Evolutionary conservation across 495 filamentous ascomycete genomes (phyloP).

Genomic region (Talaromyces borbonicus): DNA sequence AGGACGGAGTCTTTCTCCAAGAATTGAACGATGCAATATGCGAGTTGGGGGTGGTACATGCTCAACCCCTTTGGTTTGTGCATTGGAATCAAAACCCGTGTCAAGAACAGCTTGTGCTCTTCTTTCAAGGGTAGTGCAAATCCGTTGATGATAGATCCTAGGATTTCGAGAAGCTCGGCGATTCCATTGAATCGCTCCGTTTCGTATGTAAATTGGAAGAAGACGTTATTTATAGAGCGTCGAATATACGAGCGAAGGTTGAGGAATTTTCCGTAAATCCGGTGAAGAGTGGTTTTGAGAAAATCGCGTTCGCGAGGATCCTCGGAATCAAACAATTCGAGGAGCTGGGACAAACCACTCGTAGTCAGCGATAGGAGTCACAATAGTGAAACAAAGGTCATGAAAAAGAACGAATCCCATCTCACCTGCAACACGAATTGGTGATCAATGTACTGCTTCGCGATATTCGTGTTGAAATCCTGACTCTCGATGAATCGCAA

Average conservation of each 20-base stretch:
- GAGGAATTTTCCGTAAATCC: constrained; percentile 98
- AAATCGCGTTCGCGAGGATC: constrained; percentile 96
- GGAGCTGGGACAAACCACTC: no score
- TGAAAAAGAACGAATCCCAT: constrained; percentile 3
- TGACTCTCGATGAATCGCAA: constrained; percentile 98
- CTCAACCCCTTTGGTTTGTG: constrained; percentile 98
- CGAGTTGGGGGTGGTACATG: constrained; percentile 99
- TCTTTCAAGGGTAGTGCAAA: constrained; percentile 97
- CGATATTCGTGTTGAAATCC: constrained; percentile 99
- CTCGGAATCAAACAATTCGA: constrained; percentile 99
- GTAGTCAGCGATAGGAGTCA: no score
- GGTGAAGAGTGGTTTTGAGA: constrained; percentile 93
- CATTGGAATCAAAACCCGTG: constrained; percentile 79
- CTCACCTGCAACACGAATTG: constrained; percentile 87
- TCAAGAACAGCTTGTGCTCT: constrained; percentile 97
- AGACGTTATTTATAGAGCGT: constrained; percentile 98
- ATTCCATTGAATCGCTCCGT: constrained; percentile 98
- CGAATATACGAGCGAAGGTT: constrained; percentile 96
- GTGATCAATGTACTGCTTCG: constrained; percentile 98
- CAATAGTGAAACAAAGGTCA: no score
- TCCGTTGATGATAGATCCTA: constrained; percentile 98
- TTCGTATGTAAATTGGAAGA: constrained; percentile 99
- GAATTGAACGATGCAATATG: constrained; percentile 99
- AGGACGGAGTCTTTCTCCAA: constrained; percentile 95
- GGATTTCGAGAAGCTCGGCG: constrained; percentile 89